Evolutionary conservation across 2,329 filamentous ascomycete species (phyloP).

Genomic region (Phialophora chinensis): DNA sequence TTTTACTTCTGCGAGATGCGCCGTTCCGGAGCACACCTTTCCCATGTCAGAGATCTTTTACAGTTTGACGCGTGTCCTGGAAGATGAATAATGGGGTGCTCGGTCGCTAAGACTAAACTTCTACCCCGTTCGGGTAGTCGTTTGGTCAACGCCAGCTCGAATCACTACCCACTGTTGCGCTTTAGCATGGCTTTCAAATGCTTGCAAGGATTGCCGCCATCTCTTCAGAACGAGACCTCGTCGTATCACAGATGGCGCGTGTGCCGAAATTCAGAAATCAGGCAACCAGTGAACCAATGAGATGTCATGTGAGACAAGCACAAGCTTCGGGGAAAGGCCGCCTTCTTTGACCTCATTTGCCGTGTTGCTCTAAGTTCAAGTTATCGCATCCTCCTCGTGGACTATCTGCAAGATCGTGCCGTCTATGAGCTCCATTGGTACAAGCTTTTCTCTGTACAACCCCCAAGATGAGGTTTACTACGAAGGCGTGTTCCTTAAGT

Average conservation of each 20-base stretch:
- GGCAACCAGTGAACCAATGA: neutral
- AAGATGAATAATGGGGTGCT: neutral
- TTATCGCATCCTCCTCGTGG: neutral
- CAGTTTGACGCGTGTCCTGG: neutral
- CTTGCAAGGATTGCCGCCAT: neutral
- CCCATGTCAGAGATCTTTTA: neutral
- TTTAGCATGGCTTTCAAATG: neutral
- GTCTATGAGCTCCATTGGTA: neutral
- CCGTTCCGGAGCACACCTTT: neutral
- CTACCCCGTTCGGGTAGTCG: neutral
- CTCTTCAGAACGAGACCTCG: neutral
- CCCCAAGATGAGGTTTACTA: too few relatives aligned
- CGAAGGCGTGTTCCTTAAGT: too few relatives aligned
- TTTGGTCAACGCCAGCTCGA: neutral
- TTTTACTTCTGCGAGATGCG: neutral
- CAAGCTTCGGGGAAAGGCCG: neutral
- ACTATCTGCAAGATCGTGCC: too few relatives aligned
- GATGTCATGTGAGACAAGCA: neutral
- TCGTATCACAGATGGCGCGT: neutral
- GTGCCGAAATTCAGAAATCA: neutral
- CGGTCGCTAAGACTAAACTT: neutral
- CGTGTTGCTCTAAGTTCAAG: neutral
- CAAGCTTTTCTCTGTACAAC: neutral
- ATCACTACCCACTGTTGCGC: neutral
- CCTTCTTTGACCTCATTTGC: neutral